These are phyloP conservation scores for Diaporthe vexans DNA, from an alignment of 2,329 filamentous ascomycete species.

Conservation along the genomic window DNA sequence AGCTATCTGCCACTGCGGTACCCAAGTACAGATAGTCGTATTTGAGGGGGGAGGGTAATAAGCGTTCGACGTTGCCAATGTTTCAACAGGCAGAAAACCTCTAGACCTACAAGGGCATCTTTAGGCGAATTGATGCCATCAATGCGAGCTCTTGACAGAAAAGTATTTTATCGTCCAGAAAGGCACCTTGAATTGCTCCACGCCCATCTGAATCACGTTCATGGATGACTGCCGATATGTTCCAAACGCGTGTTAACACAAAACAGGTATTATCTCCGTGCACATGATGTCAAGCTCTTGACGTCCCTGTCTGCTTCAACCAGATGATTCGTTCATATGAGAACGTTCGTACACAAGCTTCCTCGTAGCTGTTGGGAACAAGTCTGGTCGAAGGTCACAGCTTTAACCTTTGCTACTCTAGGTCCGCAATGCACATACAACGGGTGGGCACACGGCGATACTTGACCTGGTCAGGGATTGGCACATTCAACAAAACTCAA, in stretches of 20 bases:
- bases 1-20: background rate
- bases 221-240: background rate
- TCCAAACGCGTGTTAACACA: background rate
- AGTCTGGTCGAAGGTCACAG: no score
- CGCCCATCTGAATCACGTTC: background rate
- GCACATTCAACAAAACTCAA: no score
- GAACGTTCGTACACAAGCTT: no score
- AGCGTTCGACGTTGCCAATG: background rate
- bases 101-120: background rate
- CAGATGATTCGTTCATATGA: no score
- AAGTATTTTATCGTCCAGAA: background rate
- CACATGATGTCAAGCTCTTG: background rate
- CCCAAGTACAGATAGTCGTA: background rate
- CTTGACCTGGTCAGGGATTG: no score
- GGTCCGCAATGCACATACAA: no score
- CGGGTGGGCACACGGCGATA: no score
- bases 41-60: background rate
- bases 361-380: no score
- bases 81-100: background rate
- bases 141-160: background rate
- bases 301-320: background rate
- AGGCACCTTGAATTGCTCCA: background rate
- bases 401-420: no score
- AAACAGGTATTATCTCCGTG: no score
- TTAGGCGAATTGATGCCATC: background rate